Conservation (phyloP, 1,284 basidiomycete species). For the Apiotrichum porosum region DNA sequence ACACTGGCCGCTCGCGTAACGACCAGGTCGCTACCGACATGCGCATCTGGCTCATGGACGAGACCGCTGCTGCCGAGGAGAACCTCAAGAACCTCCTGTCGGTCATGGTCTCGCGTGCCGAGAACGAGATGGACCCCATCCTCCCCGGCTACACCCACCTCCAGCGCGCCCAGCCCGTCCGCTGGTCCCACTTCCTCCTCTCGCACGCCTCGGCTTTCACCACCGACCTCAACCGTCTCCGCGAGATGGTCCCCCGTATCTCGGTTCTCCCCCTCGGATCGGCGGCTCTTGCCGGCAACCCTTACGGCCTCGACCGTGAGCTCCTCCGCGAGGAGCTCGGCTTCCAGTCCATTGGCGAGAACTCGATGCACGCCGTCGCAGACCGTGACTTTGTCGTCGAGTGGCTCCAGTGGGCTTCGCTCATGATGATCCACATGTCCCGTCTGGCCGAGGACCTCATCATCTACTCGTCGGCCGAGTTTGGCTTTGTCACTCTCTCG, state of each 20-base stretch:
- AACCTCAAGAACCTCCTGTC: conserved; percentile 72
- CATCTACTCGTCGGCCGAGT: conserved; percentile 94
- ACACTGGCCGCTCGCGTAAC: conserved; percentile 93
- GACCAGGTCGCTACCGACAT: conserved; percentile 98
- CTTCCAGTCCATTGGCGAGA: conserved; percentile 78
- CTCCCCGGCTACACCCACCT: conserved; percentile 97
- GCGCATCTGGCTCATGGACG: conserved; percentile 87
- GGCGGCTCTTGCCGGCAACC: conserved; percentile 93
- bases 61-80: conserved; percentile 66
- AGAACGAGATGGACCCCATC: conserved; percentile 83
- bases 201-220: conserved; percentile 91
- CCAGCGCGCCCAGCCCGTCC: conserved; percentile 93
- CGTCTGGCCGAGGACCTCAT: conserved; percentile 94
- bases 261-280: conserved; percentile 90
- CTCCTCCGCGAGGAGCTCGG: conserved; percentile 80
- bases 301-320: conserved; percentile 84
- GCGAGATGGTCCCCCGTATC: conserved; percentile 74
- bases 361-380: conserved; percentile 90
- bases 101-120: conserved; percentile 85
- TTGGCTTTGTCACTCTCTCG: conserved; percentile 87
- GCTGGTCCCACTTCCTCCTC: conserved; percentile 94
- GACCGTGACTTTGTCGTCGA: conserved; percentile 97
- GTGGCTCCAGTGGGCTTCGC: conserved; percentile 92
- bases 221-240: conserved; percentile 79
- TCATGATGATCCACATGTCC: conserved; percentile 89